Evolutionary conservation across 495 filamentous ascomycete genomes (phyloP), one percentile per base, ranked within the genome.

Genomic region (Pyrenopolyporus hunteri): DNA sequence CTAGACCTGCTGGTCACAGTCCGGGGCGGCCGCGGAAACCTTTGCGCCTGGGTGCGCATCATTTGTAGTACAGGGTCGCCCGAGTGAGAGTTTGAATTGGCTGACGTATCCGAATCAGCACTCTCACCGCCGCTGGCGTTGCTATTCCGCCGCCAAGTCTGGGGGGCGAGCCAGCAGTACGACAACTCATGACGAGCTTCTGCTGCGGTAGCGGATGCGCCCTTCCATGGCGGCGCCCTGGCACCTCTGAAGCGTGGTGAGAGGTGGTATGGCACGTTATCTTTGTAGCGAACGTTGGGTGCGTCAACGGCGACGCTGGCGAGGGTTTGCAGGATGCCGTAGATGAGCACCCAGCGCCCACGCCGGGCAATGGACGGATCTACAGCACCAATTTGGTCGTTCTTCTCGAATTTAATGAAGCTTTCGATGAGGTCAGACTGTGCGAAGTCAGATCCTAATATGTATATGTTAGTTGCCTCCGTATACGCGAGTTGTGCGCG

Each of bases 301-400:
- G 83, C 76, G 61, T 91, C 88, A 28, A 89, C 88, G 6, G 86
- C 81, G 33, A 91, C 78, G 36, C 80, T 83, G 0, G 87, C 87
- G 1, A 91, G 78, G 0, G 84, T 85, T 69, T 92, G 89, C 14
- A 92, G 73, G 10, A 88, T 76, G 26, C 85, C 83, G 68, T 92
- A 92, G 31, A 92, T 80, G 9, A 92, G 72, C 2, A 90, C 74
- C 89, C 89, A 92, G 45, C 89, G 84, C 29, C 86, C 85, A 25
- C 83, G 82, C 2, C 86, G 84, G 19, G 86, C 85, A 11, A 77
- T 79, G 40, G 75, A 80, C 2, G 84, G 86, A 51, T 85, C 78
- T 19, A 83, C 68, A 28, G 75, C 73, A 20, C 72, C 69, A 8
- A 81, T 61, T 19, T 66, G 68, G 57, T 87, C 82, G 0, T 71